phyloP scores from a whole-genome alignment of 2,329 filamentous ascomycete genomes.

The Venturia pyrina region DNA sequence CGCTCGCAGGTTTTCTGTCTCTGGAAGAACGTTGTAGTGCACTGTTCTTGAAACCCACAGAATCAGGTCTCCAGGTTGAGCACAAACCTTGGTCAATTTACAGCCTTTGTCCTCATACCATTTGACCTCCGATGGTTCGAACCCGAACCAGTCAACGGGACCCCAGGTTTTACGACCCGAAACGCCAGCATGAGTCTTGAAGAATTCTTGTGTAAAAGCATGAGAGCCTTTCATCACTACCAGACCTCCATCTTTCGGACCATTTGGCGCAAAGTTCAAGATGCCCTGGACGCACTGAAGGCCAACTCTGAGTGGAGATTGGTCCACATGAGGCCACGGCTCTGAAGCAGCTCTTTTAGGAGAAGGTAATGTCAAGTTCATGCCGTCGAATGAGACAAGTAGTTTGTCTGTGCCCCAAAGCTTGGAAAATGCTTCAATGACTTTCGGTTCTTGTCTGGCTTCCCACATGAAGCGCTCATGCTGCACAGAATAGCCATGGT shows the following conservation, averaged over 20 bases:
- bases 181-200: constrained; percentile 22
- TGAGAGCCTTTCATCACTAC: constrained; percentile 35
- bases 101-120: constrained; percentile 6
- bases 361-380: constrained; percentile 36
- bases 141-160: constrained; percentile 30
- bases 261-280: constrained; percentile 35
- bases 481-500: constrained; percentile 27
- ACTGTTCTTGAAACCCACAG: constrained; percentile 4
- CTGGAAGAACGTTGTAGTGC: constrained; percentile 3
- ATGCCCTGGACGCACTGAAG: constrained; percentile 35
- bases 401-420: constrained; percentile 24
- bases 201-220: constrained; percentile 36
- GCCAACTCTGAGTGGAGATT: constrained; percentile 32
- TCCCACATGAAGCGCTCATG: constrained; percentile 39
- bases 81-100: constrained; percentile 3
- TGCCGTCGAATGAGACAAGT: constrained; percentile 23
- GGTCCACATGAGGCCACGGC: constrained; percentile 36
- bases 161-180: constrained; percentile 22
- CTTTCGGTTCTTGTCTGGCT: constrained; percentile 29
- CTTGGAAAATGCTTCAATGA: constrained; percentile 32
- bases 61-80: constrained; percentile 6
- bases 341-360: constrained; percentile 23
- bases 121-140: constrained; percentile 31
- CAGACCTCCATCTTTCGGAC: constrained; percentile 37
- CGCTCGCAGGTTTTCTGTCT: background rate